Evolutionary conservation across 78 protist species (phyloP).

Genomic region (Planoprotostelium fungivorum): DNA sequence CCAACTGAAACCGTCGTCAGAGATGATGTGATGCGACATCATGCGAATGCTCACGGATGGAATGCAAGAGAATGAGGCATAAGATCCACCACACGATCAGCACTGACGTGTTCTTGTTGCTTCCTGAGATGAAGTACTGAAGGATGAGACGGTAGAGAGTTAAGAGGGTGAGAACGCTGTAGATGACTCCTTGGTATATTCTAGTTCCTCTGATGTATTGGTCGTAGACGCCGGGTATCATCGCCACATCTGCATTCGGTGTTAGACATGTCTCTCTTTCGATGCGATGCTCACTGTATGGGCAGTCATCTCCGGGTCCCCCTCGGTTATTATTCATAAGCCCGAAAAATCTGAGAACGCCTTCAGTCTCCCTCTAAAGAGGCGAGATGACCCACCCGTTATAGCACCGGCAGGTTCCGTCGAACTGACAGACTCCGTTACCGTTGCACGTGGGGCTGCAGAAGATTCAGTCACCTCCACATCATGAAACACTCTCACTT

Average conservation of each 20-base stretch:
- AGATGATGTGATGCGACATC: too few species aligned
- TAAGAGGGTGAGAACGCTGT: not conserved
- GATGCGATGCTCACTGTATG: not conserved
- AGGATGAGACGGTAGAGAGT: not conserved
- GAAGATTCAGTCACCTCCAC: not conserved
- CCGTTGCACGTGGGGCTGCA: not conserved
- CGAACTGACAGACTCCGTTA: not conserved
- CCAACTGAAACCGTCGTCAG: not conserved
- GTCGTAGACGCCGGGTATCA: not conserved
- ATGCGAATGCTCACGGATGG: not conserved
- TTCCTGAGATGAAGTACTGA: not conserved
- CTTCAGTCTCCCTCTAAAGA: not conserved
- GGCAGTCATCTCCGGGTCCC: not conserved
- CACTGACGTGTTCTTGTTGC: not conserved
- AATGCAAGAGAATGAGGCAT: not conserved
- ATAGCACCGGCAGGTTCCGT: not conserved
- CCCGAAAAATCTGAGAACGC: not conserved
- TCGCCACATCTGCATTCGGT: not conserved
- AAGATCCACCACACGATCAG: not conserved
- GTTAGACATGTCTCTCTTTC: not conserved
- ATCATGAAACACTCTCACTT: not conserved
- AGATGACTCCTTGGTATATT: not conserved
- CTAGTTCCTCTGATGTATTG: not conserved
- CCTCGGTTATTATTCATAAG: not conserved
- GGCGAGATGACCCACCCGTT: not conserved